A percentile compares a stretch with the other conserved stretches of the same genome.
Conservation (phyloP, 495 filamentous ascomycete species). For the Cercophora sp. region DNA sequence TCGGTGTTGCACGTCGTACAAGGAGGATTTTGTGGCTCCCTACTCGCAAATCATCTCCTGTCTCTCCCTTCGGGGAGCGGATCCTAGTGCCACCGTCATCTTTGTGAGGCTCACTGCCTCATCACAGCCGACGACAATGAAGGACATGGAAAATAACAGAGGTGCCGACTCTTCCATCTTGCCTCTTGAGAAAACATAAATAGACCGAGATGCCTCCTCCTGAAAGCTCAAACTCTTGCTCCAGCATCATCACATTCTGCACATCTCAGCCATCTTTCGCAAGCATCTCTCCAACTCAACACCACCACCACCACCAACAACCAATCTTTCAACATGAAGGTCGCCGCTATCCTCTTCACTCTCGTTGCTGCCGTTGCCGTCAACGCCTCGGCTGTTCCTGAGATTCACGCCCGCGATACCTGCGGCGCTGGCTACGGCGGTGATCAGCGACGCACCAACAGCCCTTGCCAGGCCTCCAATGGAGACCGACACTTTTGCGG, state of each 20-base stretch:
- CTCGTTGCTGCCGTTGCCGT: constrained; percentile 8
- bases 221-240: neutral
- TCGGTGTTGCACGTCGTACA: neutral
- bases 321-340: constrained; percentile 11
- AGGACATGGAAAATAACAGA: neutral
- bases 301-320: neutral
- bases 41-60: neutral
- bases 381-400: constrained; percentile 4
- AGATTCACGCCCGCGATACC: constrained; percentile 8
- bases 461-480: constrained; percentile 12
- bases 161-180: neutral
- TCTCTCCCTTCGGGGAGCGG: neutral
- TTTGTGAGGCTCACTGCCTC: neutral
- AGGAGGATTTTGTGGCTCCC: neutral
- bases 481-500: constrained; percentile 13
- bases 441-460: constrained; percentile 13
- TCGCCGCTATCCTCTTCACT: constrained; percentile 10
- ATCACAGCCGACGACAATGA: neutral
- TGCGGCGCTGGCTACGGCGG: constrained; percentile 12
- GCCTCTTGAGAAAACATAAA: constrained; percentile 1
- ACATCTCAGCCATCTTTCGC: neutral
- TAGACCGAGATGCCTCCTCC: neutral
- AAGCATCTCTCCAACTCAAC: neutral
- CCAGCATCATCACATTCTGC: neutral
- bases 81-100: neutral